These are phyloP conservation scores for Blumeriella jaapii DNA, from an alignment of 2,329 filamentous ascomycete genomes.

Conservation along the genomic window DNA sequence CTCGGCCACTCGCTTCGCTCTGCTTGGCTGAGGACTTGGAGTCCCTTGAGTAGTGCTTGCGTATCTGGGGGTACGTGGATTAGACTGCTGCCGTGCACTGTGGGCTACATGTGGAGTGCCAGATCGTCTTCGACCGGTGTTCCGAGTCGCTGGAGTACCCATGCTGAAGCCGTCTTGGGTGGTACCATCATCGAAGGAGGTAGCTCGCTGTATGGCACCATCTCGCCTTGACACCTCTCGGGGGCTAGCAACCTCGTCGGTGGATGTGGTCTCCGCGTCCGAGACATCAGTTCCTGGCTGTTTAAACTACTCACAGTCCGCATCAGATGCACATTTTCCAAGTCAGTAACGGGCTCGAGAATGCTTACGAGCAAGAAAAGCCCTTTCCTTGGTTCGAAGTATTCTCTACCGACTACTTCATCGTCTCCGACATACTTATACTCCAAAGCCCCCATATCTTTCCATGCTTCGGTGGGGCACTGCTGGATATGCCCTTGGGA, in stretches of 20 bases:
- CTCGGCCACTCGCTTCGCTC: slow-evolving; percentile 1
- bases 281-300: too few species aligned
- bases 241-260: too few species aligned
- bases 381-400: not conserved
- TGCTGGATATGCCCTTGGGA: not conserved
- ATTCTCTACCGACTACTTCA: not conserved
- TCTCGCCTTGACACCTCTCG: too few species aligned
- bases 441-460: not conserved
- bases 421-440: not conserved
- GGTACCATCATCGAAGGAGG: not conserved
- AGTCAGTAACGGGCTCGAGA: not conserved
- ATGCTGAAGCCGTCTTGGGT: not conserved
- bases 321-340: not conserved
- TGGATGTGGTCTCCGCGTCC: too few species aligned
- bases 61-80: not conserved
- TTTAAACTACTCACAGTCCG: too few species aligned
- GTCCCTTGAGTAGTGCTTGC: not conserved
- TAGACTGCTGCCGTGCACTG: not conserved
- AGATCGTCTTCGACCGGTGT: too few species aligned
- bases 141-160: not conserved
- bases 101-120: not conserved
- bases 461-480: not conserved
- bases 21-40: not conserved
- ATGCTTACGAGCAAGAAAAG: not conserved
- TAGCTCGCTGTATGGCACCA: too few species aligned